A percentile compares a stretch with the other conserved stretches of the same genome.
Conservation (phyloP, 257 asterid species). For the Jasminum sambac region DNA sequence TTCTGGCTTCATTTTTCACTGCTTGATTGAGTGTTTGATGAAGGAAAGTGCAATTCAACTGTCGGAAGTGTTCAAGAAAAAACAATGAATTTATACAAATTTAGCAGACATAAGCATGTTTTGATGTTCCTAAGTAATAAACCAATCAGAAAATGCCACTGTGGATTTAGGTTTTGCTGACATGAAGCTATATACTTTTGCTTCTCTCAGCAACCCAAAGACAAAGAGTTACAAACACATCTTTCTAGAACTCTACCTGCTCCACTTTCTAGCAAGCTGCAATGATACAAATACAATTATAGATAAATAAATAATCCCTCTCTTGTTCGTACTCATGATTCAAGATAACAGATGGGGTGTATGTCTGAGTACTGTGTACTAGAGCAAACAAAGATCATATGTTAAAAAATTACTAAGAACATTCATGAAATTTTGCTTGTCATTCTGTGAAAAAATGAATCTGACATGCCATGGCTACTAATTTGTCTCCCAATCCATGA, state of each 20-base stretch:
- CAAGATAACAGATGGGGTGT: neutral
- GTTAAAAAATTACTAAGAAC: neutral
- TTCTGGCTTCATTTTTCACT: constrained; percentile 45
- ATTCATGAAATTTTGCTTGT: neutral
- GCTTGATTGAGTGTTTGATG: neutral
- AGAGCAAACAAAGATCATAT: neutral
- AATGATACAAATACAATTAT: neutral
- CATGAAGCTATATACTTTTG: constrained; percentile 39
- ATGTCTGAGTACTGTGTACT: neutral
- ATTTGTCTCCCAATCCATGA: neutral
- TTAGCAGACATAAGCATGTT: constrained; percentile 34
- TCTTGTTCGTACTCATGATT: neutral
- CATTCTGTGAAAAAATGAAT: neutral
- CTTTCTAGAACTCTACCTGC: constrained; percentile 24
- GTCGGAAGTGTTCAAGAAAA: constrained; percentile 9
- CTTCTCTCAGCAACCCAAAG: constrained; percentile 24
- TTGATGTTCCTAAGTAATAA: constrained; percentile 28
- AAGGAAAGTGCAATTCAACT: constrained; percentile 5
- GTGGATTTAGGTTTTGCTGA: constrained; percentile 42
- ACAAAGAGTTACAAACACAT: neutral
- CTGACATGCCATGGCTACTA: neutral
- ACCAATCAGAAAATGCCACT: constrained; percentile 24
- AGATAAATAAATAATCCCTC: neutral
- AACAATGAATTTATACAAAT: constrained; percentile 9
- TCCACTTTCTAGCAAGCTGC: constrained; percentile 2